Percentiles rank a stretch among this genome's conserved stretches.
These are phyloP conservation scores for Gracilariopsis chorda DNA, from an alignment of 23 red algal genomes.

Conservation along the genomic window DNA sequence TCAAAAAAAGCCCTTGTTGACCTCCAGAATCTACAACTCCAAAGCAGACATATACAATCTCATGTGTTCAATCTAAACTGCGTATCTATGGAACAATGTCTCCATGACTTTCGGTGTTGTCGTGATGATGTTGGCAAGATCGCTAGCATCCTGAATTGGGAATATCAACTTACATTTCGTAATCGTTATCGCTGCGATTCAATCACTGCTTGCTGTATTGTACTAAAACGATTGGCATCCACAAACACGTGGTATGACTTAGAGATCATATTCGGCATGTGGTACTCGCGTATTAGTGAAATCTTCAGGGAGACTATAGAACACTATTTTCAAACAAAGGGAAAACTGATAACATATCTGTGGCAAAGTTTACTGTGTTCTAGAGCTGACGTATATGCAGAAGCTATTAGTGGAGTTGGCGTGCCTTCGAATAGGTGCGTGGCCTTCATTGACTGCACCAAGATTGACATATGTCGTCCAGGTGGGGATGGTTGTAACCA, in stretches of 20 bases:
- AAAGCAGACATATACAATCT: not conserved
- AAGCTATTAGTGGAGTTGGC: not conserved
- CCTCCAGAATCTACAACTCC: not conserved
- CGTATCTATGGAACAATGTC: not conserved
- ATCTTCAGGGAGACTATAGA: constrained; percentile 10
- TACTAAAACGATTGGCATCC: constrained; percentile 2
- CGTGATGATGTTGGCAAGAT: not conserved
- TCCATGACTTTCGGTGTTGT: not conserved
- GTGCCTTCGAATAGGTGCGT: not conserved
- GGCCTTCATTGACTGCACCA: constrained; percentile 53
- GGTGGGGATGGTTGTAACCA: too few relatives aligned
- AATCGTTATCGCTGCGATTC: constrained; percentile 36
- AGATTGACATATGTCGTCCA: not conserved
- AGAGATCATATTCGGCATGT: not conserved
- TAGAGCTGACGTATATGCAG: not conserved
- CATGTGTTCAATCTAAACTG: not conserved
- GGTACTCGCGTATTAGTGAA: constrained; percentile 1
- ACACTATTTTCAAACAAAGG: not conserved
- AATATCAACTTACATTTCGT: too few relatives aligned
- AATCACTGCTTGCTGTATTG: constrained; percentile 15
- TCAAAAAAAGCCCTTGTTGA: not conserved
- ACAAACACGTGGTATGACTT: not conserved
- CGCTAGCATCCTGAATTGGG: not conserved
- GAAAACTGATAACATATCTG: not conserved
- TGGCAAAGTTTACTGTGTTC: not conserved